Base-by-base conservation (phyloP, 805 yeast species). In the Wickerhamiella occidentalis region DNA sequence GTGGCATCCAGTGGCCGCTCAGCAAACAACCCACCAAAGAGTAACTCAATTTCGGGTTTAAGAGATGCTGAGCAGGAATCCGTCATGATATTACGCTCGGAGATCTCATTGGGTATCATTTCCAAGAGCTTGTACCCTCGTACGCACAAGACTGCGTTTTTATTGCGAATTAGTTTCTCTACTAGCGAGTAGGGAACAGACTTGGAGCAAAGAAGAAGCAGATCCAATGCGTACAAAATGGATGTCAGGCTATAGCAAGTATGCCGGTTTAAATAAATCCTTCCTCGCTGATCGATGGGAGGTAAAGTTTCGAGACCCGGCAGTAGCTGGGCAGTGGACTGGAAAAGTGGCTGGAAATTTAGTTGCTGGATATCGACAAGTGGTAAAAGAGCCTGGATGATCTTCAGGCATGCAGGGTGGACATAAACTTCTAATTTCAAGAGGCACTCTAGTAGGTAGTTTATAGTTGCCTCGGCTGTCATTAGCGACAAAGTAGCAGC, bases 1-100 rank as follows among this genome's bases (percentile, higher is more conserved):
- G 30, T 40, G 17, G 44, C 44, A 40, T 40, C 44, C 6, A 40
- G 30, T 23, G 44, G 44, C 15, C 25, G 8, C 8, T 40, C 44
- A 25, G 11, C 44, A 4, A 9, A 12, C 3, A 40, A 9, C 8
- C 44, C 44, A 40, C 41, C 47, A 35, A 45, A 45, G 11, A 45
- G 40, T 30, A 45, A 23, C 35, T 45, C 47, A 11, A 45, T 3
- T 4, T 23, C 35, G 9, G 29, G 35, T 4, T 33, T 23, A 21
- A 25, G 17, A 21, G 30, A 23, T 15, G 30, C 30, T 3, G 19
- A 15, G n/a, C 30, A 21, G 2, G 30, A 9, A n/a, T 23, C 44
- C 3, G 44, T 22, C 44, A 23, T 15, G 6, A 40, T 23, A 40
- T 40, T 23, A n/a, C 29, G 19, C 21, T 40, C 44, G 13, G 29